Evolutionary conservation across 1,139 yeast species (phyloP).

Genomic region (Magnusiomyces ingens): DNA sequence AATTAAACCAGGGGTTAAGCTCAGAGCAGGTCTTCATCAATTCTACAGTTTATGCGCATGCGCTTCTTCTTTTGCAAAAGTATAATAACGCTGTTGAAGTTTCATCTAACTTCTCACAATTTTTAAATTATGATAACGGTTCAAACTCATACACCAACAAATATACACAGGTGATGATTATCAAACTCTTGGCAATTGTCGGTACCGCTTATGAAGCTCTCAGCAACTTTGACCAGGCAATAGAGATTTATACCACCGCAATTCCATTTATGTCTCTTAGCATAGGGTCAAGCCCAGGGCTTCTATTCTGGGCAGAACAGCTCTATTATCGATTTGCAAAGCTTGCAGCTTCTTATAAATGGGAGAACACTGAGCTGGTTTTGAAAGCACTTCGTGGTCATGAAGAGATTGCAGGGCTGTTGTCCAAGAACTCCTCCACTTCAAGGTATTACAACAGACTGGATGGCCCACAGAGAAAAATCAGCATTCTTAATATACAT

Average conservation of each 20-base stretch:
- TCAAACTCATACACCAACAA: slow-evolving; percentile 2
- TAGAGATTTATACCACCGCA: slow-evolving; percentile 20
- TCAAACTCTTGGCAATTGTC: slow-evolving; percentile 24
- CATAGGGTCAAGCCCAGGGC: slow-evolving; percentile 18
- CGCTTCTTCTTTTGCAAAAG: slow-evolving; percentile 18
- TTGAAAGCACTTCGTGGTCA: slow-evolving; percentile 23
- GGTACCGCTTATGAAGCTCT: slow-evolving; percentile 26
- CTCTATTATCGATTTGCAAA: slow-evolving; percentile 21
- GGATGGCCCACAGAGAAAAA: slow-evolving; percentile 13
- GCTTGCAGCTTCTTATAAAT: slow-evolving; percentile 18
- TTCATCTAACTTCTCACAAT: slow-evolving; percentile 11
- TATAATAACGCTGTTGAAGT: slow-evolving; percentile 17
- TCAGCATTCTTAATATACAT: slow-evolving; percentile 19
- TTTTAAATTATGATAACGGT: not conserved
- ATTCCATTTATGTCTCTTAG: slow-evolving; percentile 8
- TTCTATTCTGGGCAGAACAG: slow-evolving; percentile 24
- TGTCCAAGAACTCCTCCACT: slow-evolving; percentile 10
- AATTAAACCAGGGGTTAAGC: not conserved
- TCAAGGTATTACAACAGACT: slow-evolving; percentile 4
- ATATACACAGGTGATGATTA: slow-evolving; percentile 21
- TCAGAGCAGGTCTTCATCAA: slow-evolving; percentile 19
- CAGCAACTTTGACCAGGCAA: slow-evolving; percentile 22
- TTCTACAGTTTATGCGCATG: slow-evolving; percentile 21
- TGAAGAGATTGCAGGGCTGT: slow-evolving; percentile 16
- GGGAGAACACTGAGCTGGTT: slow-evolving; percentile 16